Evolutionary conservation across 768 basidiomycete genomes (phyloP).

Genomic region (Leucocoprinus birnbaumii): DNA sequence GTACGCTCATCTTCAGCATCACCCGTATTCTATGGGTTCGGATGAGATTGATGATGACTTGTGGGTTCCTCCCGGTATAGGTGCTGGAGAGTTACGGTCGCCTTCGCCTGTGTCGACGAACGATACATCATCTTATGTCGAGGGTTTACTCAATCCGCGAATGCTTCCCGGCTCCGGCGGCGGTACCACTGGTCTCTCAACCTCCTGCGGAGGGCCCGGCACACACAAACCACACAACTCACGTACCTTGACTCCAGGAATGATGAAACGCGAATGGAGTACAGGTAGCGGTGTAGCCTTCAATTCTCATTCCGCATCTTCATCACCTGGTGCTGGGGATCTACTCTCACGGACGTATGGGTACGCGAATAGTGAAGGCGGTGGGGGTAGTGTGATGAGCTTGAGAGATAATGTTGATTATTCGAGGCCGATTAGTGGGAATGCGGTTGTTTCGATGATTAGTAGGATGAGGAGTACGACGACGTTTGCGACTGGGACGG

Average conservation of each 20-base stretch:
- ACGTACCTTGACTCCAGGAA: no score
- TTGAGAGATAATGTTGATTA: conserved; percentile 39
- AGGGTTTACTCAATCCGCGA: conserved; percentile 28
- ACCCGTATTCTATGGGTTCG: conserved; percentile 14
- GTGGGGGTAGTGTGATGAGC: conserved; percentile 28
- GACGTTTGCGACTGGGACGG: conserved; percentile 22
- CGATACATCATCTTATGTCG: conserved; percentile 25
- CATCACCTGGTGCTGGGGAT: not conserved
- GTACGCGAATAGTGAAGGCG: conserved; percentile 16
- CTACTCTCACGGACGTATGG: conserved; percentile 13
- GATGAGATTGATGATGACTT: not conserved
- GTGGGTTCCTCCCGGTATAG: not conserved
- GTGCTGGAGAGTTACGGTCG: not conserved
- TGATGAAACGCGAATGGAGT: not conserved
- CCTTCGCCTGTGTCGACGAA: conserved; percentile 12
- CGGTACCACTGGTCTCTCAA: no score
- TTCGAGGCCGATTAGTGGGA: conserved; percentile 32
- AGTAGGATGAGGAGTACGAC: conserved; percentile 29
- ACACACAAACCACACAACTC: no score
- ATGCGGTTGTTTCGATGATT: no score
- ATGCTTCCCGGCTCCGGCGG: conserved; percentile 2
- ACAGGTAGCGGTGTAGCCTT: not conserved
- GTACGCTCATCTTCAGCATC: conserved; percentile 19
- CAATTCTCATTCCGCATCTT: no score
- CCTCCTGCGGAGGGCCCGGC: no score